Base-by-base conservation (phyloP, 73 alveolate genomes). In the Tetrahymena thermophila region DNA sequence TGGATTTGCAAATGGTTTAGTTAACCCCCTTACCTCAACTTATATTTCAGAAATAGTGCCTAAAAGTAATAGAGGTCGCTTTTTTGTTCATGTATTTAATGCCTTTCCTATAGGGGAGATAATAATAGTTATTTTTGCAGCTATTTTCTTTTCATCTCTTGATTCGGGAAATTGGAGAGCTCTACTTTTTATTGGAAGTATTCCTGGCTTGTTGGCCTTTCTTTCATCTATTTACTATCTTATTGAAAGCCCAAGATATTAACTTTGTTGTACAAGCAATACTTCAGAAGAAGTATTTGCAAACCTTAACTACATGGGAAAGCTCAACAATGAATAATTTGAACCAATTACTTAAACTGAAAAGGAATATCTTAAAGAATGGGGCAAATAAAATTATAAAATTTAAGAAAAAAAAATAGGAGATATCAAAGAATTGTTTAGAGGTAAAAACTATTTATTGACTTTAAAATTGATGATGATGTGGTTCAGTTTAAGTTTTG, bases 91-190 rank as follows among this genome's bases (percentile, higher is more conserved):
- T 15, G 93, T 94, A 17, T 85, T 94, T n/a, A 35, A 85, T n/a
- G 93, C 96, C 0, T 94, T 94, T 85, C 93, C 96, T 6, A 43
- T 94, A 35, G 96, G 96, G 1, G 93, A 94, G 93, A 44, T 94
- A 21, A 85, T 84, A 43, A 94, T 85, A 0, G 38, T 94, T 8
- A 23, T 58, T 84, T 43, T 94, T 85, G 96, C 96, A 40, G 93
- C 96, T 25, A 43, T 94, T 19, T 94, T 94, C 55, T 94, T 94
- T 44, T 35, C 93, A 13, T 44, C 42, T 38, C 93, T 94, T 21
- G 95, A 94, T 40, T 38, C 85, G 56, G 96, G 96, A 71, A 94
- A 94, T 94, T 94, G 96, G 94, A 94, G 96, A 42, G 96, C 96
- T 31, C 43, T 94, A 93, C 56, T 94, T 15, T 94, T 94, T 94